Base-by-base conservation (phyloP, 1,284 basidiomycete genomes). In the Prillingera fragicola region DNA sequence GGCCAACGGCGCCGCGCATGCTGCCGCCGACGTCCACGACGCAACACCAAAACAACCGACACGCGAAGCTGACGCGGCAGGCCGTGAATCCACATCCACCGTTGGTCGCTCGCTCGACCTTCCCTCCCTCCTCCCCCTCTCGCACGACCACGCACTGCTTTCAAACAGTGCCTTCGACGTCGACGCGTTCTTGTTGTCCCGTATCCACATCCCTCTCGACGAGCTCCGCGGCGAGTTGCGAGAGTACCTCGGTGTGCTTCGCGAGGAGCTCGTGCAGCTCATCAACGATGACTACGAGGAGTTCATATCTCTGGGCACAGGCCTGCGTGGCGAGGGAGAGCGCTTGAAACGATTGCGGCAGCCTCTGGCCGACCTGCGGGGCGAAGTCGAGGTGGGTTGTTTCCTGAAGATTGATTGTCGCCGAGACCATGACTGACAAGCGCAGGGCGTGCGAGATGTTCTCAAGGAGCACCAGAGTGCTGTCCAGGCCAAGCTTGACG, bases 271-370 rank as follows among this genome's bases (percentile, higher is more conserved):
- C 23, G 88, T 96, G 23, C 83, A 82, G 62, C 81, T 97, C 63
- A 96, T 98, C 69, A 96, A 98, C 67, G 85, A 91, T 61, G 92
- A 97, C 71, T 97, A 97, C 69, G 90, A 91, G 67, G 91, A 91
- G 33, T 97, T 97, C 68, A 95, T 98, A 55, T 89, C 86, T 56
- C 76, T 98, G 19, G 92, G 91, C 54, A 91, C 86, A 2, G 87
- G 91, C 56, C 67, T 95, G 53, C 77, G 82, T 49, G 87, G 85
- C 24, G 90, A 95, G 68, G 87, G 86, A 2, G 75, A 75, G 35
- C 76, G 86, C 50, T 65, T 92, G 57, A 77, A 79, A 51, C 74
- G 77, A 41, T 67, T 94, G 42, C 79, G 81, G 58, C 65, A 67
- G 26, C 89, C 89, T 2, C 63, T 94, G 36, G 71, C 62, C 9